phyloP scores from a whole-genome alignment of 2,329 filamentous ascomycete genomes.

The Colletotrichum sp. region DNA sequence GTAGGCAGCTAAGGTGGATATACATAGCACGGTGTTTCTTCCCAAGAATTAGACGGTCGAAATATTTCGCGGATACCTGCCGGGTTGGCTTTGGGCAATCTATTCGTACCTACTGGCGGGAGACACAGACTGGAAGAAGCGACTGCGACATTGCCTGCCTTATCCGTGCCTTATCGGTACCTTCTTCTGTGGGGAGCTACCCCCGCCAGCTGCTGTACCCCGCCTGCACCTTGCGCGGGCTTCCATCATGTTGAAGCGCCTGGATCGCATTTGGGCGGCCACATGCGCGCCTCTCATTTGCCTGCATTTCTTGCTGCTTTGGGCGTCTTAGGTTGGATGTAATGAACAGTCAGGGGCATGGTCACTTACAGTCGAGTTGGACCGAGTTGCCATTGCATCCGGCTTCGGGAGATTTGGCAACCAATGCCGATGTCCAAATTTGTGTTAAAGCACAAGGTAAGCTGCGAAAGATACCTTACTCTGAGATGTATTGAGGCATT shows the following conservation, averaged over 20 bases:
- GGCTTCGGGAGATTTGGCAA: background rate
- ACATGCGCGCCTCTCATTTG: background rate
- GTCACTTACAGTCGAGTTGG: background rate
- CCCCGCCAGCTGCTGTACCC: slow-evolving; percentile 12
- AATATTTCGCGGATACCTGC: background rate
- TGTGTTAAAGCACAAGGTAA: background rate
- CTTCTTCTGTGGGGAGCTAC: slow-evolving; percentile 11
- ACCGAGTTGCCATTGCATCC: background rate
- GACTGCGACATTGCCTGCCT: background rate
- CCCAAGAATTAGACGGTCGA: background rate
- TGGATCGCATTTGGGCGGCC: background rate
- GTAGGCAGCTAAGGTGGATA: background rate
- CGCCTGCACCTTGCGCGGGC: background rate
- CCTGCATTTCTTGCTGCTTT: background rate
- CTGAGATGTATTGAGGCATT: background rate
- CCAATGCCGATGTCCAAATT: background rate
- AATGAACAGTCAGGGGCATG: background rate
- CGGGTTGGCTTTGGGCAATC: background rate
- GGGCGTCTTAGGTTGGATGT: background rate
- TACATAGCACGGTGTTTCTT: background rate
- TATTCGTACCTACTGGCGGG: background rate
- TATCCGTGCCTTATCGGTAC: background rate
- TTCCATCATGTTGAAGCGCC: background rate
- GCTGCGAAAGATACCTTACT: background rate
- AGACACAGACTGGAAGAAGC: background rate